These are phyloP conservation scores for Periconia digitata DNA, from an alignment of 2,329 filamentous ascomycete genomes.

Conservation along the genomic window DNA sequence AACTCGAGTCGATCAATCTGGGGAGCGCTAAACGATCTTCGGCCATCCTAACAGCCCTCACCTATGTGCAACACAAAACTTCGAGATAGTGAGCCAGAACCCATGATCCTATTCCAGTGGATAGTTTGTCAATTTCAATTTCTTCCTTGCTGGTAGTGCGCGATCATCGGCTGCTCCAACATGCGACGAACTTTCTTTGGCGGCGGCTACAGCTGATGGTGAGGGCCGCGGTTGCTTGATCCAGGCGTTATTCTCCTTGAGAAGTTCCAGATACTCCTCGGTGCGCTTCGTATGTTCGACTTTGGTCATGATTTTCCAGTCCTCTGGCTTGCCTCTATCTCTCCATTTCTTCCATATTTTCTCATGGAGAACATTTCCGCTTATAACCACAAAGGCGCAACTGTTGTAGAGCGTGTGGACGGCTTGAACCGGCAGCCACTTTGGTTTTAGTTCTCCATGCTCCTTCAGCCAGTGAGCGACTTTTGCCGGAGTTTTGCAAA, in stretches of 20 bases:
- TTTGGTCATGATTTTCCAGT: conserved; percentile 42
- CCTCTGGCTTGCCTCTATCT: conserved; percentile 23
- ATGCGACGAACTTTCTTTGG: neutral
- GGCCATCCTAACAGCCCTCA: neutral
- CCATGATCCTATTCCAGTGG: conserved; percentile 3
- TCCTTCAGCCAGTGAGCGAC: conserved; percentile 34
- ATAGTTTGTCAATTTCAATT: conserved; percentile 16
- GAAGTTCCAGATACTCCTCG: conserved; percentile 30
- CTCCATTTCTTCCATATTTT: conserved; percentile 36
- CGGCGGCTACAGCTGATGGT: neutral
- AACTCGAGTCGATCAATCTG: neutral
- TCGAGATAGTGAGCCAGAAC: too few species aligned
- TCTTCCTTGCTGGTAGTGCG: conserved; percentile 16
- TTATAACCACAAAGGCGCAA: conserved; percentile 39
- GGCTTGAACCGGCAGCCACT: conserved; percentile 40
- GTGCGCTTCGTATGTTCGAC: conserved; percentile 35
- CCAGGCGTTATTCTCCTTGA: conserved; percentile 22
- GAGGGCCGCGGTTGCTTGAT: conserved; percentile 15
- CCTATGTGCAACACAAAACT: too few species aligned
- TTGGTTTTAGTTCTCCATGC: conserved; percentile 29
- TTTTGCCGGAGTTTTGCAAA: conserved; percentile 33
- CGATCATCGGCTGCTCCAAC: neutral
- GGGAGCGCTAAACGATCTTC: neutral
- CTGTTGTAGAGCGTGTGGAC: conserved; percentile 34
- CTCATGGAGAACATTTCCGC: conserved; percentile 33